These are phyloP conservation scores for Xylariales sp. DNA, from an alignment of 2,329 filamentous ascomycete genomes.

Conservation along the genomic window DNA sequence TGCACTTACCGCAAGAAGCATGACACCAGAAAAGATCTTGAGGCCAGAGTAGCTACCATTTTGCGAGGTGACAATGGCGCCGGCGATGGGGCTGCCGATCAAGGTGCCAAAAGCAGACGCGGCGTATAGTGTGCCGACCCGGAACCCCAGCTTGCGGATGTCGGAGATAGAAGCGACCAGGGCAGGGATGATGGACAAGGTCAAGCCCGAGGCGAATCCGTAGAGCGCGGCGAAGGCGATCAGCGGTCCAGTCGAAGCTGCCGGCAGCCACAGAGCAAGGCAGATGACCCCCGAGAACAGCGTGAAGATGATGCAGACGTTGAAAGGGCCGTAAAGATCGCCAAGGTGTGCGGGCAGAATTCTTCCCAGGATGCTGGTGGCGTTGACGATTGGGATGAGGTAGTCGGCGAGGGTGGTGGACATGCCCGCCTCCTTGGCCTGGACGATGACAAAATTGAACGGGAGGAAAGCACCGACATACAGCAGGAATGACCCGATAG, in stretches of 20 bases:
- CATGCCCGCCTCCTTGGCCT: conserved; percentile 45
- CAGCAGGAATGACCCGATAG: conserved; percentile 47
- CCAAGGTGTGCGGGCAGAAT: conserved; percentile 14
- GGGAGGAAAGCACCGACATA: conserved; percentile 52
- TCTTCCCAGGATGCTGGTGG: conserved; percentile 25
- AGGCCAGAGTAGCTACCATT: conserved; percentile 54
- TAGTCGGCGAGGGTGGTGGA: conserved; percentile 41
- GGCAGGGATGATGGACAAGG: conserved; percentile 24
- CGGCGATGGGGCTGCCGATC: conserved; percentile 52
- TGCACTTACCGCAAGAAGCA: conserved; percentile 23
- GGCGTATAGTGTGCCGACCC: conserved; percentile 11
- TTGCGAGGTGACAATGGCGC: conserved; percentile 43
- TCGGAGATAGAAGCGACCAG: conserved; percentile 46
- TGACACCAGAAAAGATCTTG: conserved; percentile 61
- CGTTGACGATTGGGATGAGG: conserved; percentile 50
- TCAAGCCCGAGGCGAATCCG: conserved; percentile 30
- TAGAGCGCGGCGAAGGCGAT: conserved; percentile 28
- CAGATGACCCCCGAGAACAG: conserved; percentile 27
- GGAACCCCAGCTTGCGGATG: conserved; percentile 45
- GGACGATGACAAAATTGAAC: conserved; percentile 42
- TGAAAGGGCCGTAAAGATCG: conserved; percentile 22
- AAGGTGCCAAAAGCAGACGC: conserved; percentile 41
- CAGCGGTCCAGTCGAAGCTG: conserved; percentile 14
- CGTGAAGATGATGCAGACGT: conserved; percentile 35
- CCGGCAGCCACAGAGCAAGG: conserved; percentile 34